These are phyloP conservation scores for Fusarium zealandicum DNA, from an alignment of 2,329 filamentous ascomycete species.

Conservation along the genomic window DNA sequence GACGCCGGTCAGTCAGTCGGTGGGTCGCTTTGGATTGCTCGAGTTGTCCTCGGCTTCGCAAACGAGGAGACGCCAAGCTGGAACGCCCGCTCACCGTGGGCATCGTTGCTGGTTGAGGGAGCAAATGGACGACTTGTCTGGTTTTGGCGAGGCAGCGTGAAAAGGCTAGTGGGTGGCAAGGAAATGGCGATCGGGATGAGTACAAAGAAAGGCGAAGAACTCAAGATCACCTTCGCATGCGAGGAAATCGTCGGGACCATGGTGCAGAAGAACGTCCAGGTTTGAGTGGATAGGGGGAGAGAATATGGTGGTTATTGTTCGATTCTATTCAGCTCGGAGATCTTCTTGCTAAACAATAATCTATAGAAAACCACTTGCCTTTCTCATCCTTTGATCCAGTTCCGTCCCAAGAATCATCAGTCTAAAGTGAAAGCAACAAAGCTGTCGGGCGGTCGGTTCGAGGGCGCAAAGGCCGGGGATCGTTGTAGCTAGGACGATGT, in stretches of 20 bases:
- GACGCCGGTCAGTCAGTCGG: not conserved
- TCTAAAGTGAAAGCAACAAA: no score
- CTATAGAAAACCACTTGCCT: not conserved
- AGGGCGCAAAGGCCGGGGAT: not conserved
- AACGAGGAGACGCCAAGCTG: conserved; percentile 71
- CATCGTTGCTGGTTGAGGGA: conserved; percentile 78
- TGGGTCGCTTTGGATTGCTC: conserved; percentile 54
- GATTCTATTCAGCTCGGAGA: not conserved
- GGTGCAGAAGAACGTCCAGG: conserved; percentile 41
- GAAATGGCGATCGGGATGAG: conserved; percentile 62
- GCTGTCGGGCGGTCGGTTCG: not conserved
- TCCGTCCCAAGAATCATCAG: no score
- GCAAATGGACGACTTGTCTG: conserved; percentile 62
- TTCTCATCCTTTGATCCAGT: not conserved
- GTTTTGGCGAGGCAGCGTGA: conserved; percentile 70
- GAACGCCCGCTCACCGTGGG: conserved; percentile 67
- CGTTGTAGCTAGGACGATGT: no score
- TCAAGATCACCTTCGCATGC: conserved; percentile 77
- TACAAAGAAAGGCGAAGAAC: conserved; percentile 60
- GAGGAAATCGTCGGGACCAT: conserved; percentile 79
- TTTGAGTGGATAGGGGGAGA: conserved; percentile 16
- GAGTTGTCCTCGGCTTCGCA: conserved; percentile 72
- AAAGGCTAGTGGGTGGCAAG: conserved; percentile 67
- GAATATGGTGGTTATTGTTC: not conserved
- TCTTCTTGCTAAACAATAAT: conserved; percentile 3